Evolutionary conservation across 2,329 filamentous ascomycete genomes (phyloP), one percentile per base, ranked within the genome.

Genomic region (Ilyonectria sp.): DNA sequence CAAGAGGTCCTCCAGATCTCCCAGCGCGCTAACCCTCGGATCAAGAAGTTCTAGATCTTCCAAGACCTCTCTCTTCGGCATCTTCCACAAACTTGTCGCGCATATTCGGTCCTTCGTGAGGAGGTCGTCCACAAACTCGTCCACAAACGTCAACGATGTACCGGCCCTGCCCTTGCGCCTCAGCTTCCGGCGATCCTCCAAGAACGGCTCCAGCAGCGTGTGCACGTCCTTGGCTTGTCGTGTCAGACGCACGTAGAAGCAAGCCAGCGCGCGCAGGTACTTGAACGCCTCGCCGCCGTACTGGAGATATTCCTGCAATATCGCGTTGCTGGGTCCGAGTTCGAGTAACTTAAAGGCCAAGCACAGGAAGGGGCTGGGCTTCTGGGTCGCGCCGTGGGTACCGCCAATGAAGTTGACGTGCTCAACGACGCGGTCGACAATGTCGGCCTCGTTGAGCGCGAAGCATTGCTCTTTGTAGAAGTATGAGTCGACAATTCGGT

Each of bases 401-500:
- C 96, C 96, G 70, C 95, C 96, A 63, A 99, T 89, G 81, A 92
- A 96, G 55, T 85, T 87, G 53, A 99, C 88, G 81, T 91, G 87
- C 74, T 95, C 92, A 29, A 94, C 93, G 0, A 97, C 95, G 71
- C 96, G 93, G 83, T 98, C 94, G 75, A 97, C 92, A 6, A 99
- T 85, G 81, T 91, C 89, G 59, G 90, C 89, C 79, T 92, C 90
- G 84, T 98, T 99, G 71, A 99, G 87, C 47, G 93, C 96, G 82
- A 98, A 99, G 80, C 96, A 98, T 84, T 98, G 95, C 83, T 98
- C 96, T 82, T 98, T 98, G 93, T 94, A 99, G 85, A 97, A 99
- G 83, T 97, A 97, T 60, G 91, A 94, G 78, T 97, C 94, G 74
- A 95, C 91, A 81, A 99, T 98, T 78, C 96, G 94, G 82, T 99